Evolutionary conservation across 192 early-diverging fungal genomes (phyloP).

Genomic region (Dissophora ornata): DNA sequence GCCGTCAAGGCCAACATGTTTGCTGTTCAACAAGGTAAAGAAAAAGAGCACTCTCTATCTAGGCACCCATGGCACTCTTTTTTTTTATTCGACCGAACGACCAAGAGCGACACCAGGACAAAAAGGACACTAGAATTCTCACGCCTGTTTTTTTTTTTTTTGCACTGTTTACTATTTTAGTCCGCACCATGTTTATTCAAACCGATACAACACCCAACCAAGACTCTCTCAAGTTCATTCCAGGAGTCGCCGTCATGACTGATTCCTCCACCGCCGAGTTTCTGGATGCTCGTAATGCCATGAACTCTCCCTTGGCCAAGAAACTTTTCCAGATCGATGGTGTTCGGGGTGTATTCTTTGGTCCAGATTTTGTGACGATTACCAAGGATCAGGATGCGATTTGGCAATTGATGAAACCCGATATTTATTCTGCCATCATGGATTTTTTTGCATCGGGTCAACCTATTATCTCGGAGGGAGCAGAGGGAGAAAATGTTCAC

Average conservation of each 20-base stretch:
- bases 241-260: conserved; percentile 85
- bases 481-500: conserved; percentile 32
- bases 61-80: no score
- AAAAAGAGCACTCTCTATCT: background rate
- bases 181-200: conserved; percentile 86
- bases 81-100: no score
- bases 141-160: background rate
- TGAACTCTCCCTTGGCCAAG: conserved; percentile 89
- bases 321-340: conserved; percentile 95
- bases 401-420: conserved; percentile 99
- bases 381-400: conserved; percentile 88
- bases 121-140: no score
- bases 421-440: conserved; percentile 97
- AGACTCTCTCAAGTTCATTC: conserved; percentile 97
- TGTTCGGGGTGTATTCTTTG: conserved; percentile 89
- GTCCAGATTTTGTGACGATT: conserved; percentile 95
- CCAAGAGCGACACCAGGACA: no score
- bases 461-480: conserved; percentile 74
- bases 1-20: conserved; percentile 32
- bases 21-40: conserved; percentile 42
- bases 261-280: conserved; percentile 85
- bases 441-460: conserved; percentile 89
- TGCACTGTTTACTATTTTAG: conserved; percentile 48
- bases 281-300: conserved; percentile 75
- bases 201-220: conserved; percentile 94